These are phyloP conservation scores for Thyridium curvatum DNA, from an alignment of 2,329 filamentous ascomycete genomes.

Conservation along the genomic window DNA sequence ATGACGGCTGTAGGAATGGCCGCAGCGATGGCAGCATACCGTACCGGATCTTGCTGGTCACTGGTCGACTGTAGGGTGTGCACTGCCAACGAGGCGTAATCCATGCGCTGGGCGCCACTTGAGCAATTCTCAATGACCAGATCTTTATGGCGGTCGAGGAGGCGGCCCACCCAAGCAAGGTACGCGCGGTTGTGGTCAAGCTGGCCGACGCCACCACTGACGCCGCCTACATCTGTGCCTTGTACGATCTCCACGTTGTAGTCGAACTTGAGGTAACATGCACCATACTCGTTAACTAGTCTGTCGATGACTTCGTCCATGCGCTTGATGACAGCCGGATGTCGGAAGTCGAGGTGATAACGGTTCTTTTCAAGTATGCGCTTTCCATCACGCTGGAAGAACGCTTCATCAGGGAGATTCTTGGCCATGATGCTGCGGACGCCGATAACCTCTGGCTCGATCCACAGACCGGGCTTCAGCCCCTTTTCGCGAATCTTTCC, in stretches of 20 bases:
- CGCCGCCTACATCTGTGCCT: slow-evolving; percentile 19
- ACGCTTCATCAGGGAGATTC: slow-evolving; percentile 20
- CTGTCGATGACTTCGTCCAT: slow-evolving; percentile 18
- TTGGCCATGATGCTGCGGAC: slow-evolving; percentile 17
- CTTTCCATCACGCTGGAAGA: slow-evolving; percentile 22
- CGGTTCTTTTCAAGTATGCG: slow-evolving; percentile 22
- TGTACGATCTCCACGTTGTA: slow-evolving; percentile 27
- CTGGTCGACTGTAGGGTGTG: slow-evolving; percentile 26
- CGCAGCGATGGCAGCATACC: slow-evolving; percentile 22
- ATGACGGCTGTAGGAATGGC: slow-evolving; percentile 23
- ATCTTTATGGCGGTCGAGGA: slow-evolving; percentile 17
- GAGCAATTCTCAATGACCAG: slow-evolving; percentile 29
- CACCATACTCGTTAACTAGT: slow-evolving; percentile 17
- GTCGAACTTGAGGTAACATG: slow-evolving; percentile 28
- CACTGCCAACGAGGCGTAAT: slow-evolving; percentile 24
- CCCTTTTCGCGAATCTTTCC: slow-evolving; percentile 16
- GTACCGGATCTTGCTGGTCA: slow-evolving; percentile 24
- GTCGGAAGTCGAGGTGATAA: slow-evolving; percentile 25
- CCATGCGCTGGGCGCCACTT: slow-evolving; percentile 26
- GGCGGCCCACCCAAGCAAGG: slow-evolving; percentile 18
- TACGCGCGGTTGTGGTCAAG: slow-evolving; percentile 25
- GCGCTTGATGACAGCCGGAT: slow-evolving; percentile 13
- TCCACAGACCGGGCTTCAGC: slow-evolving; percentile 22
- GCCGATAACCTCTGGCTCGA: slow-evolving; percentile 28
- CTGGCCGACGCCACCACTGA: slow-evolving; percentile 15